Base-by-base conservation (phyloP, 2,329 filamentous ascomycete genomes). In the Pleurostoma richardsiae region DNA sequence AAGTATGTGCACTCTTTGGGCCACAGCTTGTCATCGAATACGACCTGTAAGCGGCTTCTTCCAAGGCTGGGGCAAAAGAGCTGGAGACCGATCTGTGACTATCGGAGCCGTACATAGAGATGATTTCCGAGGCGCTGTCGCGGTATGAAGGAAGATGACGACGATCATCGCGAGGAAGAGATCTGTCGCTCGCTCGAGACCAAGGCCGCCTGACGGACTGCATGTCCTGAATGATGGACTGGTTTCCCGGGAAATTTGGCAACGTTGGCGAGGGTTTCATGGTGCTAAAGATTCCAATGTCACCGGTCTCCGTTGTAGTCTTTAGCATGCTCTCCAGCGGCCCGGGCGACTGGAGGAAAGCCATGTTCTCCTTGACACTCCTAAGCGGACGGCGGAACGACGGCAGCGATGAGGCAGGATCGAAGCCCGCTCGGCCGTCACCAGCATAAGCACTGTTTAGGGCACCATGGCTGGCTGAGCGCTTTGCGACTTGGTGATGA, bases 291-390 rank as follows among this genome's bases (percentile, higher is more conserved):
- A 77, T 63, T 4, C 79, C 80, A 53, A 82, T 80, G 53, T 85
- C 79, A n/a, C 81, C 80, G 6, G 80, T 82, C 57, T 85, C 82
- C 1, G 80, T 84, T 1, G 78, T 83, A 4, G 76, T 84, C 64
- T 79, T 84, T 49, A 85, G 67, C 81, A 85, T 83, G 59, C 79
- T 76, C 54, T 82, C 74, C n/a, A 83, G 64, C 2, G 76, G 76
- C 4, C 74, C 77, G 1, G 79, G 76, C 1, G 69, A 76, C 41
- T 64, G 67, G 10, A 74, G 66, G 43, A 75, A 62, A 29, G 60
- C 58, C 30, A 64, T 57, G 46, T 72, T 72, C 46, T 73, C 68
- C 43, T 70, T 68, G 48, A 74, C 63, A 53, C 65, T 68, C 47
- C 68, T 67, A 30, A 75, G 62, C 4, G 73, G 70, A 19, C 19